A percentile compares a stretch with the other conserved stretches of the same genome.
These are phyloP conservation scores for Malassezia dermatis DNA, from an alignment of 1,284 basidiomycete genomes.

Conservation along the genomic window DNA sequence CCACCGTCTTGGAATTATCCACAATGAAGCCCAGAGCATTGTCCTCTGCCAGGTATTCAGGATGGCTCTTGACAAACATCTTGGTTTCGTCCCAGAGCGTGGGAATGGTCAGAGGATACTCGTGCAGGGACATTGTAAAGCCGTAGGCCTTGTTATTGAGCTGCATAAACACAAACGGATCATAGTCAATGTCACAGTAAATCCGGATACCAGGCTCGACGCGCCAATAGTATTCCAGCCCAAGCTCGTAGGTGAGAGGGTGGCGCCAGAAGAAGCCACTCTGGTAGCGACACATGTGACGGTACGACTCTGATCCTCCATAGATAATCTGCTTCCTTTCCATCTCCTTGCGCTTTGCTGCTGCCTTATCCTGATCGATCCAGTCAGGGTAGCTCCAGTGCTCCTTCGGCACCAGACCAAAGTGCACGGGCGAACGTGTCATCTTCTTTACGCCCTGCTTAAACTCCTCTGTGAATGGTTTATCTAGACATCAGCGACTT, in stretches of 20 bases:
- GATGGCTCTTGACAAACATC: conserved; percentile 63
- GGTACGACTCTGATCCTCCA: conserved; percentile 59
- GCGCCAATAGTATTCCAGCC: conserved; percentile 85
- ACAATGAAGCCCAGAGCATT: conserved; percentile 67
- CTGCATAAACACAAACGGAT: conserved; percentile 81
- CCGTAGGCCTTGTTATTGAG: conserved; percentile 61
- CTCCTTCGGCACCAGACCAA: conserved; percentile 68
- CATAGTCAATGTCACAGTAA: conserved; percentile 66
- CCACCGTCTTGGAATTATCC: conserved; percentile 62
- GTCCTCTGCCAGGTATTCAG: conserved; percentile 59
- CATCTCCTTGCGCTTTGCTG: conserved; percentile 59
- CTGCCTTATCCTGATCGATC: conserved; percentile 56
- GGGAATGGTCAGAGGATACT: conserved; percentile 67
- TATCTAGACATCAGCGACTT: conserved; percentile 8
- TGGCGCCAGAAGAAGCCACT: conserved; percentile 60
- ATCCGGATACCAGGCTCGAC: conserved; percentile 66
- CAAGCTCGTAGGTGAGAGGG: conserved; percentile 52
- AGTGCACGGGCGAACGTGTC: conserved; percentile 49
- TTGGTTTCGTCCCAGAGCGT: conserved; percentile 62
- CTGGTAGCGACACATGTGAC: conserved; percentile 71
- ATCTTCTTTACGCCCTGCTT: conserved; percentile 39
- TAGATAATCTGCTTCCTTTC: conserved; percentile 67
- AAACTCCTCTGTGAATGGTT: conserved; percentile 48
- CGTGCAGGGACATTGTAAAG: conserved; percentile 67
- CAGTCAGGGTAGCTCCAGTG: conserved; percentile 77